Base-by-base conservation (phyloP, 2,329 filamentous ascomycete genomes). In the Epichloe uncinata region DNA sequence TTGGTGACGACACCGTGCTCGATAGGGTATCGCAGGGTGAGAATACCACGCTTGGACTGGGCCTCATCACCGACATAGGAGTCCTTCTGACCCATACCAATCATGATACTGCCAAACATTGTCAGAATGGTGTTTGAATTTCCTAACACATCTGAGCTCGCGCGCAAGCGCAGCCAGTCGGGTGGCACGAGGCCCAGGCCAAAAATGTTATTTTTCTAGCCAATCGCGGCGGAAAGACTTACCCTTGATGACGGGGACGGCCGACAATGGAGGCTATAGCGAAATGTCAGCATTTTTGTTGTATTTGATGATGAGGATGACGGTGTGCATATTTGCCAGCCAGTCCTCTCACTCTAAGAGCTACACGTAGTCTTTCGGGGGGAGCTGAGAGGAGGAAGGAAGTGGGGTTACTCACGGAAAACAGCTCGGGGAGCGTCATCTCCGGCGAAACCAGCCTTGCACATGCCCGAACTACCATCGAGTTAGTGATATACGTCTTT, bases 1-100 rank as follows among this genome's bases (percentile, higher is more conserved):
- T 97, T 97, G 78, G 93, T 98, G 71, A 98, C 93, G 67, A 98
- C 93, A 93, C 93, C 93, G 84, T 98, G 93, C 83, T 98, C 93
- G 72, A 98, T 98, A 70, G 93, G 93, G 78, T 98, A 98, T 80
- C 93, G 85, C 71, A 98, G 83, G 58, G 91, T 97, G 65, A 98
- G 84, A 78, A 98, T 97, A 95, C 93, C 93, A 93, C 93, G 91
- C 90, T 98, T 98, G 72, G 93, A 98, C 81, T 98, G 93, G 77
- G 93, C 93, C 82, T 98, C 93, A 78, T 98, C 93, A 82, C 93
- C 93, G 66, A 98, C 93, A 71, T 98, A 98, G 58, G 93, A 97
- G 82, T 98, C 93, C 81, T 98, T 98, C 79, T 97, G 93, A 66
- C 93, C 93, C 93, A 98, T 98, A 83, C 93, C 93, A 73, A 98